Evolutionary conservation across 805 yeast genomes (phyloP), one percentile per base, ranked within the genome.

Genomic region (Saccharomycopsis olivae): DNA sequence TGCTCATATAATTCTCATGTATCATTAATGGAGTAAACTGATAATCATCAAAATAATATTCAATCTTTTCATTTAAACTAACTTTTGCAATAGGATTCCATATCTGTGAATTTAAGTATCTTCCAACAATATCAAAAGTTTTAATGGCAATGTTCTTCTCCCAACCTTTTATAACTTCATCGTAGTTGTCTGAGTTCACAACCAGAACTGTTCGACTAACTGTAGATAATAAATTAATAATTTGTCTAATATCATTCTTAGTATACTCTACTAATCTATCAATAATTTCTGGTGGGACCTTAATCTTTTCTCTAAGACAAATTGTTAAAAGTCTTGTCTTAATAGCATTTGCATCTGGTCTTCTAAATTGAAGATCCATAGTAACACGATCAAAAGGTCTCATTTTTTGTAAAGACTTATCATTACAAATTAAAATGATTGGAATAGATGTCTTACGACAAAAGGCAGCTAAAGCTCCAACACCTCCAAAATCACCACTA

Each of bases 401-500:
- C 97, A 92, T 89, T 54, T 92, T 92, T 1, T 96, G 97, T 43
- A 85, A 66, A 14, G 85, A 73, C 50, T 83, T 79, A 56, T 92
- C 99, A 61, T 92, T 92, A 64, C 97, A 89, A 47, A 92, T 88
- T 39, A 89, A 67, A 44, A 92, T 87, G 64, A 92, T 71, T 13
- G 99, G 98, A 51, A 89, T 84, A 33, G 76, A 70, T 0, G 97
- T 87, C 37, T 76, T 78, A 32, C 80, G 70, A 55, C 96, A 88
- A 51, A 85, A 80, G 30, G 80, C 77, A 0, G 96, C 86, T 59
- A 92, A 68, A 45, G 87, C 94, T 18, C 96, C 96, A 20, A 92
- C 95, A 47, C 99, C 99, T 46, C 99, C 99, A 51, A 92, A 79
- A 60, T 92, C 99, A 48, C 99, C 99, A 54, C 94, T 87, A 30